Conservation (phyloP, 768 basidiomycete species). For the Pulveroboletus sp. region DNA sequence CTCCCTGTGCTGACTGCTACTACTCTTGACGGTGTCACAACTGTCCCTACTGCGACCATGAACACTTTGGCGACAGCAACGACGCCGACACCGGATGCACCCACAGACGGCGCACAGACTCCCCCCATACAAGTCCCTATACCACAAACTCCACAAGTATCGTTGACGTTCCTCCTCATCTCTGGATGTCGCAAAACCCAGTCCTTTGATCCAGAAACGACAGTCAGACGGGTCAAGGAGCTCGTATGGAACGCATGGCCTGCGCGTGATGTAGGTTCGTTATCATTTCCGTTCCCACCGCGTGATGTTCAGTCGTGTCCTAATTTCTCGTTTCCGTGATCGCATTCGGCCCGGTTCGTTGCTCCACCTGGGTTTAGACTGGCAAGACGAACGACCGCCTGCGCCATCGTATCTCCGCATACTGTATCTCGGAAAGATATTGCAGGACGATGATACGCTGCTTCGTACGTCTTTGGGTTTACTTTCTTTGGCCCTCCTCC, state of each 20-base stretch:
- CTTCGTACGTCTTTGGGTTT: conserved; percentile 41
- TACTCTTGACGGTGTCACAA: background rate
- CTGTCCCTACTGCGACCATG: background rate
- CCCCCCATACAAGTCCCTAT: conserved; percentile 20
- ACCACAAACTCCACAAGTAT: conserved; percentile 60
- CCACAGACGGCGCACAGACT: conserved; percentile 2
- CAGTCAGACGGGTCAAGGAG: conserved; percentile 76
- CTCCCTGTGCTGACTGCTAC: background rate
- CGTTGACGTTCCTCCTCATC: conserved; percentile 68
- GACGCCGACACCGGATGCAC: conserved; percentile 5
- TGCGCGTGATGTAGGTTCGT: conserved; percentile 41
- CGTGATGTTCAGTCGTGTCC: conserved; percentile 12
- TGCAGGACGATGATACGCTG: conserved; percentile 81
- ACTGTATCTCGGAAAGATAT: conserved; percentile 69
- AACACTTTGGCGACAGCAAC: background rate
- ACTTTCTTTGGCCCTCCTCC: too few relatives aligned
- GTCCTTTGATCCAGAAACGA: conserved; percentile 70
- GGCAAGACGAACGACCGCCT: conserved; percentile 75
- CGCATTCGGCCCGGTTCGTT: background rate
- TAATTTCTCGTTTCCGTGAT: background rate
- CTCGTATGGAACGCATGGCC: conserved; percentile 83
- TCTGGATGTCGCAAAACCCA: conserved; percentile 65
- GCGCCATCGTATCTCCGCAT: conserved; percentile 74
- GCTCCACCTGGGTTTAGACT: conserved; percentile 40
- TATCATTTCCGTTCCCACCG: conserved; percentile 7